A percentile compares a stretch with the other conserved stretches of the same genome.
Evolutionary conservation across 352 stramenopile genomes (phyloP).

Genomic region (Blastocystis sp.): DNA sequence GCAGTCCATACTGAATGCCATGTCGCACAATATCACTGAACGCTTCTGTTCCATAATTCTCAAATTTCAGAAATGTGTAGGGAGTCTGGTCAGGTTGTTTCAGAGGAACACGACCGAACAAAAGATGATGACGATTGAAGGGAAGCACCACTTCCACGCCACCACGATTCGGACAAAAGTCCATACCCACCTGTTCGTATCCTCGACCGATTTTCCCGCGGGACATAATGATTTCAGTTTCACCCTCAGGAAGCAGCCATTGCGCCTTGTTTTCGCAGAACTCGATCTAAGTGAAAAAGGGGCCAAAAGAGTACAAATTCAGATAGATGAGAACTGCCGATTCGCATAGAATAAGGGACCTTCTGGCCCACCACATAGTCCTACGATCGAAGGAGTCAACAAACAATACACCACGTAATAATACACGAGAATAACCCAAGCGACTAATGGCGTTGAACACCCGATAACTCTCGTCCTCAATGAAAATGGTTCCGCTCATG

Average conservation of each 20-base stretch:
- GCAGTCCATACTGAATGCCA: constrained; percentile 39
- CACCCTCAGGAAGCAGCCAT: constrained; percentile 41
- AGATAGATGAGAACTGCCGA: constrained; percentile 22
- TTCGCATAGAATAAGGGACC: constrained; percentile 47
- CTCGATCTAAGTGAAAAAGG: not conserved
- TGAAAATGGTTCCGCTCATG: constrained; percentile 41
- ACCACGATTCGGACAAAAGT: not conserved
- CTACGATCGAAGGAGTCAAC: not conserved
- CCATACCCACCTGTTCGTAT: constrained; percentile 46
- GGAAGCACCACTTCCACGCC: constrained; percentile 24
- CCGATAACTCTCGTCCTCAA: constrained; percentile 4
- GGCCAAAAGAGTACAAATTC: not conserved
- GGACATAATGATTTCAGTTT: constrained; percentile 51
- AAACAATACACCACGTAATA: not conserved
- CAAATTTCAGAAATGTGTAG: constrained; percentile 48
- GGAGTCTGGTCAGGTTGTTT: constrained; percentile 13
- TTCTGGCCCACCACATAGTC: constrained; percentile 10
- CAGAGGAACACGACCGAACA: constrained; percentile 42
- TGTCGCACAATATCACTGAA: constrained; percentile 1
- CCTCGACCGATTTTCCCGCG: constrained; percentile 6
- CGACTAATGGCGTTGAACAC: constrained; percentile 35
- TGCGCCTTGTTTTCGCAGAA: constrained; percentile 58
- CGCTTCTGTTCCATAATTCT: constrained; percentile 41
- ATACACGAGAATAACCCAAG: constrained; percentile 29
- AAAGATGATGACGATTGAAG: constrained; percentile 20